Conservation (phyloP, 129 eudicot genomes). For the Flaveria linearis region DNA sequence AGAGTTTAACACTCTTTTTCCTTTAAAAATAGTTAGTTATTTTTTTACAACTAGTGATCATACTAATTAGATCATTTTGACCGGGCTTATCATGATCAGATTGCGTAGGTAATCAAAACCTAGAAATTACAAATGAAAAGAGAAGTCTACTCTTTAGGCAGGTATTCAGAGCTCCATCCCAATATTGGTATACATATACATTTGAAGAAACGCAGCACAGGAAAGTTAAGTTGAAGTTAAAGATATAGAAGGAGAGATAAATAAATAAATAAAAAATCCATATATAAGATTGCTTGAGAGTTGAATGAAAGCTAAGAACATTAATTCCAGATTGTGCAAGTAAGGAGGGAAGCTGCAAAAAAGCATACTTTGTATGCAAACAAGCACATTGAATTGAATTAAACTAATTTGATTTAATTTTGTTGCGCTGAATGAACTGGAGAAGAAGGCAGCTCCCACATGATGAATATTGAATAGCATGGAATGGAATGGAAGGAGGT, state of each 20-base stretch:
- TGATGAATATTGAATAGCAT: too few species aligned
- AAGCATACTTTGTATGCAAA: slow-evolving; percentile 26
- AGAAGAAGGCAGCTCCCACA: too few species aligned
- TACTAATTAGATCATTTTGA: too few species aligned
- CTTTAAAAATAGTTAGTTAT: too few species aligned
- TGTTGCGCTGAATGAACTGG: too few species aligned
- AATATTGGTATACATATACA: not conserved
- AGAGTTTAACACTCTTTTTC: not conserved
- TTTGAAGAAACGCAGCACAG: too few species aligned
- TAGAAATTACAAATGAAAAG: not conserved
- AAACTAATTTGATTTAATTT: not conserved
- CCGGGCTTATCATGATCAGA: too few species aligned
- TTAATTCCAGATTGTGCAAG: slow-evolving; percentile 18
- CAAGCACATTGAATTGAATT: slow-evolving; percentile 2
- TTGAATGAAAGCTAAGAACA: slow-evolving; percentile 43
- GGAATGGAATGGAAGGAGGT: too few species aligned
- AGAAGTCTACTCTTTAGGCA: slow-evolving; percentile 14
- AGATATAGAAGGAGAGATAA: not conserved
- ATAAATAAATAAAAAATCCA: too few species aligned
- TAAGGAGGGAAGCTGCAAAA: not conserved
- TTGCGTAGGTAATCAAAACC: too few species aligned
- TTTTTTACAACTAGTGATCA: too few species aligned
- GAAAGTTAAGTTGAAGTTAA: too few species aligned
- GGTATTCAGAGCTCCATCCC: slow-evolving; percentile 17
- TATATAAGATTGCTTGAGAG: slow-evolving; percentile 32